Evolutionary conservation across 1,139 yeast species (phyloP).

Genomic region (Blastobotrys buckinghamii): DNA sequence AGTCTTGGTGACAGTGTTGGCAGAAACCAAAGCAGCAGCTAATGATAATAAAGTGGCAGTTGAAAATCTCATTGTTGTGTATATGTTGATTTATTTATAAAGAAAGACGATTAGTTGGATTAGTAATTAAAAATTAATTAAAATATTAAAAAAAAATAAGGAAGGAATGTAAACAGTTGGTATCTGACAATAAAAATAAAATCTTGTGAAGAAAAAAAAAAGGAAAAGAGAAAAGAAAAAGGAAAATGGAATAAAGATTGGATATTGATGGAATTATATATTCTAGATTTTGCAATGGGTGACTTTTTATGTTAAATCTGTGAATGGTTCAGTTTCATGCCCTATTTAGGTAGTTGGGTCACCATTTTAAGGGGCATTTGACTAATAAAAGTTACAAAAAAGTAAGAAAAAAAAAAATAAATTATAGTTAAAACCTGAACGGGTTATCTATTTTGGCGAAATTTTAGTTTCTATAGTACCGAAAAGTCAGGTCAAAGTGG

Average conservation of each 20-base stretch:
- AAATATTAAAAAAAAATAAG: not conserved
- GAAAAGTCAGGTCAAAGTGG: too few relatives aligned
- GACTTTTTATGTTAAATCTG: too few relatives aligned
- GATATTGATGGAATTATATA: too few relatives aligned
- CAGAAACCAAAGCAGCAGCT: conserved; percentile 13
- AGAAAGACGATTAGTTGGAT: conserved; percentile 10
- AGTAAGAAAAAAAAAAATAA: too few relatives aligned
- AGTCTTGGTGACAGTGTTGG: conserved; percentile 9
- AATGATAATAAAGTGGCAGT: conserved; percentile 11
- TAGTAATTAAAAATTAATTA: conserved; percentile 1
- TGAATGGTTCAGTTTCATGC: too few relatives aligned
- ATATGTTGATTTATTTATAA: not conserved
- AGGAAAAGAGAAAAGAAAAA: conserved; percentile 2
- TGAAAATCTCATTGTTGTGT: conserved; percentile 13
- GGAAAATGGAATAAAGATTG: not conserved
- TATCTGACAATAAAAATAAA: conserved; percentile 2
- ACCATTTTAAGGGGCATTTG: too few relatives aligned
- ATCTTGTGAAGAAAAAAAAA: conserved; percentile 3
- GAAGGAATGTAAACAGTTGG: conserved; percentile 3
- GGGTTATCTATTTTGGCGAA: too few relatives aligned
- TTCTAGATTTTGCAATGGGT: too few relatives aligned
- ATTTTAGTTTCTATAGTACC: too few relatives aligned
- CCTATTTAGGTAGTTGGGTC: too few relatives aligned
- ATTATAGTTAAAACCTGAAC: too few relatives aligned
- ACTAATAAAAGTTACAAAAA: too few relatives aligned